Conservation (phyloP, 2,329 filamentous ascomycete genomes). For the Blastomyces parvus region DNA sequence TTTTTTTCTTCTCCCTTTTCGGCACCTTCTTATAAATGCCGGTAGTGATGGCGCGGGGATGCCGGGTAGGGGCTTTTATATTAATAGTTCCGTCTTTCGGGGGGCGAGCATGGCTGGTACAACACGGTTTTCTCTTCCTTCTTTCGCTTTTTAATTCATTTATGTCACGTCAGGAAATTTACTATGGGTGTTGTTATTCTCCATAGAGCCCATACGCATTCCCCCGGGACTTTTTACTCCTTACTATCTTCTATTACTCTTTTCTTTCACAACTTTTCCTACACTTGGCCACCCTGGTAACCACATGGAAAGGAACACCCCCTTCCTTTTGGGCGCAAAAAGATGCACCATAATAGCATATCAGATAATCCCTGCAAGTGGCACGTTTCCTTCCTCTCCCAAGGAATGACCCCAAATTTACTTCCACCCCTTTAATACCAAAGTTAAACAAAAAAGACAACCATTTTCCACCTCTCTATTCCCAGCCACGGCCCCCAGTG, state of each 20-base stretch:
- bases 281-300: not conserved
- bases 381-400: not conserved
- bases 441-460: too few relatives aligned
- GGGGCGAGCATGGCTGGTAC: not conserved
- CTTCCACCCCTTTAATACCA: not conserved
- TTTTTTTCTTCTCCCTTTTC: constrained; percentile 13
- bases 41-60: not conserved
- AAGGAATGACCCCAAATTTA: not conserved
- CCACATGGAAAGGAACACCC: not conserved
- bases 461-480: too few relatives aligned
- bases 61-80: not conserved
- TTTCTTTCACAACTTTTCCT: not conserved
- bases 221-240: not conserved
- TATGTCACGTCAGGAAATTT: not conserved
- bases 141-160: not conserved
- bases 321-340: not conserved
- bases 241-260: not conserved
- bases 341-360: not conserved
- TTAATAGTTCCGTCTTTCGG: not conserved
- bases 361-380: not conserved
- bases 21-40: not conserved
- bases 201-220: not conserved
- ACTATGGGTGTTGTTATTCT: not conserved
- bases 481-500: too few relatives aligned
- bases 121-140: constrained; percentile 9